Evolutionary conservation across 495 filamentous ascomycete species (phyloP).

Genomic region (Podospora conica): DNA sequence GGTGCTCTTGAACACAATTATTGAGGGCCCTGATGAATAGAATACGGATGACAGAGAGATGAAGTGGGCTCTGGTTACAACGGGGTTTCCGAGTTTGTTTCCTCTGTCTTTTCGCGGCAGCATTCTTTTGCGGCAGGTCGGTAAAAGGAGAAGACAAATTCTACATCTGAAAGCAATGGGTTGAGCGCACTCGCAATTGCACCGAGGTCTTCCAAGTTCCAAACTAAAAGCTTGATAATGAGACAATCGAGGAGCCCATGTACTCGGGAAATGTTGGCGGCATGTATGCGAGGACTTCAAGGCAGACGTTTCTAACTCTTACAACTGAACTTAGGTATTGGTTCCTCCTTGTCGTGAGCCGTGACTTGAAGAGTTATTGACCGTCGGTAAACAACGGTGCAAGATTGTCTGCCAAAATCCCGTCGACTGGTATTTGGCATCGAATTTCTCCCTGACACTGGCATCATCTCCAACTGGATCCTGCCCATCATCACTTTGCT

Average conservation of each 20-base stretch:
- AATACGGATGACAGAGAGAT: neutral
- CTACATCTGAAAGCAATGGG: neutral
- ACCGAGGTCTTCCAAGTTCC: neutral
- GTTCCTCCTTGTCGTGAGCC: neutral
- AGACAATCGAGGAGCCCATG: neutral
- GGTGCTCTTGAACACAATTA: neutral
- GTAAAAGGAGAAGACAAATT: neutral
- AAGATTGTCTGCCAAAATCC: neutral
- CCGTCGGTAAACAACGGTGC: neutral
- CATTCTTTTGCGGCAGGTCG: neutral
- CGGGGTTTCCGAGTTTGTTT: neutral
- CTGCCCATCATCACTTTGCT: neutral
- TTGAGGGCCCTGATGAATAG: neutral
- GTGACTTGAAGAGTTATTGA: too few species aligned
- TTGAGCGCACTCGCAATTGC: neutral
- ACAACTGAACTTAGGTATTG: neutral
- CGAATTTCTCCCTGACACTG: neutral
- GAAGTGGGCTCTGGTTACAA: neutral
- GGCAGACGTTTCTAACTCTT: neutral
- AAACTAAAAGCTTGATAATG: neutral
- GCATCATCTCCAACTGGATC: neutral
- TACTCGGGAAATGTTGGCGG: neutral
- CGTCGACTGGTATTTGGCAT: neutral
- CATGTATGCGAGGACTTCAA: neutral
- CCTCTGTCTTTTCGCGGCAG: neutral